A percentile compares a stretch with the other conserved stretches of the same genome.
phyloP scores from a whole-genome alignment of 2,329 filamentous ascomycete species.

The Rutstroemia sp. region DNA sequence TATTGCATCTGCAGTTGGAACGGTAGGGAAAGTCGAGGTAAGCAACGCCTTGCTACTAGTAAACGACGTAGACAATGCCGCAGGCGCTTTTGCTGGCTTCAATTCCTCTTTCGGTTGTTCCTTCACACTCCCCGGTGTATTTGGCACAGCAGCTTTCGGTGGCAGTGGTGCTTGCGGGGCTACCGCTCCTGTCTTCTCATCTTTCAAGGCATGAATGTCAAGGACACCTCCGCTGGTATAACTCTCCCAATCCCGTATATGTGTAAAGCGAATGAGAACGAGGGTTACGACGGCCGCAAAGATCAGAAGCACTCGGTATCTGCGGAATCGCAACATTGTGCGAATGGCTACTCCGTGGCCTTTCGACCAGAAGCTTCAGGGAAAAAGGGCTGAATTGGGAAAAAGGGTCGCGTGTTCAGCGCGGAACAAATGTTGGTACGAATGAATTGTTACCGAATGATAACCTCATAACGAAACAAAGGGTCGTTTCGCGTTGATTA shows the following conservation, averaged over 20 bases:
- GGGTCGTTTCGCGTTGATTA: neutral
- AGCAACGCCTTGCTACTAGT: neutral
- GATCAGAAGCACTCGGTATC: slow-evolving; percentile 49
- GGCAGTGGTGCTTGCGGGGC: neutral
- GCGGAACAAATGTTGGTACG: neutral
- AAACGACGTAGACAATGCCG: neutral
- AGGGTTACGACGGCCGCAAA: slow-evolving; percentile 17
- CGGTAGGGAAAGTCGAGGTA: neutral
- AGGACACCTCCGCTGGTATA: slow-evolving; percentile 7
- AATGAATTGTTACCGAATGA: neutral
- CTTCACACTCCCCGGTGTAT: neutral
- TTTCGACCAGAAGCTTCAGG: slow-evolving; percentile 1
- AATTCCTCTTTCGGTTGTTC: neutral
- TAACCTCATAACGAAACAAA: slow-evolving; percentile 2
- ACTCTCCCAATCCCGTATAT: slow-evolving; percentile 13
- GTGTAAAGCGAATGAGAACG: slow-evolving; percentile 17
- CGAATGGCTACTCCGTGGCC: slow-evolving; percentile 5
- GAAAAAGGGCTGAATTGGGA: neutral
- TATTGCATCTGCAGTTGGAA: slow-evolving; percentile 7
- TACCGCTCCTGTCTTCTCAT: neutral
- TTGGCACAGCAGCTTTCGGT: neutral
- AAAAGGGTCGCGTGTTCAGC: slow-evolving; percentile 3
- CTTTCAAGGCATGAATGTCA: slow-evolving; percentile 7
- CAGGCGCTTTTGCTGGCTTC: neutral
- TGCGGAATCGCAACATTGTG: slow-evolving; percentile 49